Percentiles rank a stretch among this genome's conserved stretches.
phyloP scores from a whole-genome alignment of 1,284 basidiomycete genomes.

The Trametes sp. region DNA sequence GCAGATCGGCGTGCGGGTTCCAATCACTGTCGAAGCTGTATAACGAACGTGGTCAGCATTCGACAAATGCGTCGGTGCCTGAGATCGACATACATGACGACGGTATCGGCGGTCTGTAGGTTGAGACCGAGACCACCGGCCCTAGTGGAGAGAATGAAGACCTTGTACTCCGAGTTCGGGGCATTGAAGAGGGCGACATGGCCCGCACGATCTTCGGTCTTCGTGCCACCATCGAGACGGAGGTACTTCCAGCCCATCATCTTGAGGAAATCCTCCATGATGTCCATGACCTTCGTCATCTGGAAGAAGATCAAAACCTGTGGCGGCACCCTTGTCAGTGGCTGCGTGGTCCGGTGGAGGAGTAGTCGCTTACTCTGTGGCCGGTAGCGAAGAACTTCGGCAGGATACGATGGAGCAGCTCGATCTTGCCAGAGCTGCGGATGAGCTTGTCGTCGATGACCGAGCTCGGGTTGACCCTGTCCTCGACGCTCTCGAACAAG shows the following conservation, averaged over 20 bases:
- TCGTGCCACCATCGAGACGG: constrained; percentile 96
- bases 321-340: neutral
- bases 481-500: constrained; percentile 95
- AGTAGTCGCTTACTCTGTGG: constrained; percentile 74
- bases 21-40: constrained; percentile 89
- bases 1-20: constrained; percentile 98
- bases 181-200: constrained; percentile 94
- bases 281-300: constrained; percentile 99
- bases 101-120: constrained; percentile 97
- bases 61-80: constrained; percentile 19
- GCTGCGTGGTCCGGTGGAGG: neutral
- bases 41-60: neutral
- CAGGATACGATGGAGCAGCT: constrained; percentile 91
- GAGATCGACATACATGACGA: constrained; percentile 87
- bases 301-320: constrained; percentile 99
- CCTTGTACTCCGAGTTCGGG: constrained; percentile 87
- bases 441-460: constrained; percentile 88
- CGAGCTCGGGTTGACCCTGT: constrained; percentile 86
- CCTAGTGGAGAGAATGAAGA: constrained; percentile 96
- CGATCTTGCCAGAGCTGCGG: constrained; percentile 93
- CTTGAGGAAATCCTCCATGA: constrained; percentile 98
- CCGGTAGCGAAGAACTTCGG: constrained; percentile 95
- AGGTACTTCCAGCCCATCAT: constrained; percentile 92
- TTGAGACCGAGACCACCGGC: constrained; percentile 98
- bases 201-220: constrained; percentile 95